These are phyloP conservation scores for Dioscorea dumetorum DNA, from an alignment of 106 monocot species.

Conservation along the genomic window DNA sequence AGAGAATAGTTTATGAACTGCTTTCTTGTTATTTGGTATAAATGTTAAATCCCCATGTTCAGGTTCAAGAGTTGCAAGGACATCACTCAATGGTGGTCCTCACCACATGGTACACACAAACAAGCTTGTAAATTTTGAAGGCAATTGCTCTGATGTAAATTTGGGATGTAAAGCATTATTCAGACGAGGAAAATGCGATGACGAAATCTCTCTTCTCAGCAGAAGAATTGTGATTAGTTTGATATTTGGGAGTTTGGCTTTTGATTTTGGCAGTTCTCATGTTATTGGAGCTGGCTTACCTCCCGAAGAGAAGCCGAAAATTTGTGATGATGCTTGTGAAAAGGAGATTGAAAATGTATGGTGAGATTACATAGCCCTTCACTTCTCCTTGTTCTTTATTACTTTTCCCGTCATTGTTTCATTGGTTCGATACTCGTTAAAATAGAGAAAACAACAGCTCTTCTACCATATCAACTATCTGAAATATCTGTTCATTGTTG, in stretches of 20 bases:
- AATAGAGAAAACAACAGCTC: no score
- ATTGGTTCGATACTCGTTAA: no score
- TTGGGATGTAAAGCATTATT: not conserved
- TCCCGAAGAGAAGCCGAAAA: constrained; percentile 73
- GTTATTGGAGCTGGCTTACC: constrained; percentile 67
- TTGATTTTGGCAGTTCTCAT: constrained; percentile 13
- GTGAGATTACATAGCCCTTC: constrained; percentile 40
- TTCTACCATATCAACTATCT: no score
- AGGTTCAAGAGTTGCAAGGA: constrained; percentile 26
- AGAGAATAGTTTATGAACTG: no score
- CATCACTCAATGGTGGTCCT: not conserved
- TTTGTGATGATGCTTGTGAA: constrained; percentile 76
- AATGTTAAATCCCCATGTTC: not conserved
- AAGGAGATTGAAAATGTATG: constrained; percentile 98
- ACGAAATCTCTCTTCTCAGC: constrained; percentile 10
- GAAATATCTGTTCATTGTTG: no score
- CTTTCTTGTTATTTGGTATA: no score
- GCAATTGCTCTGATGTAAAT: constrained; percentile 11
- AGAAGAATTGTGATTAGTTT: constrained; percentile 41
- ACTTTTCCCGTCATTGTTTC: not conserved
- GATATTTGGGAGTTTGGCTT: constrained; percentile 23
- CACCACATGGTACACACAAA: not conserved
- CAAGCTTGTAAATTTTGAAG: constrained; percentile 17
- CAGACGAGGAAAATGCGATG: not conserved
- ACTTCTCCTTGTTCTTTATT: not conserved